Conservation (phyloP, 305 asterid species). For the Solanum hybrid region DNA sequence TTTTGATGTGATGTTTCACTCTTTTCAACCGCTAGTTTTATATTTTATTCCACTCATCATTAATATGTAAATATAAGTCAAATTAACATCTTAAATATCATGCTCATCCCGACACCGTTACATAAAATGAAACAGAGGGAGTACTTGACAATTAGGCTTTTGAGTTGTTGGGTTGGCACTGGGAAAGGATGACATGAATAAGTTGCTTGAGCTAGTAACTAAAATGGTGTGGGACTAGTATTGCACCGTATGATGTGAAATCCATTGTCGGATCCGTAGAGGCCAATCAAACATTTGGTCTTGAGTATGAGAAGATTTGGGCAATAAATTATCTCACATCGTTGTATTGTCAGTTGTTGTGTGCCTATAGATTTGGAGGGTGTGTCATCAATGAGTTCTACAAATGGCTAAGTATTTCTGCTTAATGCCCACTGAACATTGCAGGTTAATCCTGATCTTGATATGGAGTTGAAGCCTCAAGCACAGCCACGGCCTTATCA, state of each 20-base stretch:
- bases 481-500: conserved; percentile 98
- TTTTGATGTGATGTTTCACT: neutral
- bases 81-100: neutral
- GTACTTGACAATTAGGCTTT: neutral
- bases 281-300: neutral
- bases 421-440: conserved; percentile 10
- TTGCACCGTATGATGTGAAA: neutral
- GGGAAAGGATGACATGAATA: neutral
- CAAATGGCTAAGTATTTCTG: neutral
- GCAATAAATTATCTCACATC: neutral
- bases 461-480: conserved; percentile 90
- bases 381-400: neutral
- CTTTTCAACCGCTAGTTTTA: neutral
- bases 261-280: neutral
- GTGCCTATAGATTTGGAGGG: neutral
- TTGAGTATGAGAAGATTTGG: neutral
- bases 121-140: neutral
- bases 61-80: neutral
- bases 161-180: neutral
- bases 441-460: conserved; percentile 95
- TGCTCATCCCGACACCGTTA: neutral
- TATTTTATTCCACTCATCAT: neutral
- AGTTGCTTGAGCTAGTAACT: neutral
- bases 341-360: neutral
- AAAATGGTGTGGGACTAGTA: neutral